Base-by-base conservation (phyloP, 495 filamentous ascomycete species). In the Xylaria cubensis region DNA sequence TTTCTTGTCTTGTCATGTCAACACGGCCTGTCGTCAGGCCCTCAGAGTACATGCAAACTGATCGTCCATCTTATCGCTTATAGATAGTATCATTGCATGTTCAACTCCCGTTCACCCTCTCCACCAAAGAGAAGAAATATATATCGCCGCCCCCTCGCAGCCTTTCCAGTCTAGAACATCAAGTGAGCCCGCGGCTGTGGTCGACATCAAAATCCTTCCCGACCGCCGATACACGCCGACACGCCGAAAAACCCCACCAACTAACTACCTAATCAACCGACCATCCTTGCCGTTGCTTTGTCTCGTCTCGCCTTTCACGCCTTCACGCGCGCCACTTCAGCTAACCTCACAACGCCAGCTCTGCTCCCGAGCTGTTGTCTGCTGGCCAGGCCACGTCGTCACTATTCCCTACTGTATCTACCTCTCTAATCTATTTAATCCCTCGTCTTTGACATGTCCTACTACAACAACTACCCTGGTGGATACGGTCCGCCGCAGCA, bases 401-500 rank as follows among this genome's bases (percentile, higher is more conserved):
- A 26, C 53, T 24, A 21, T 24, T 10, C 6, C 8, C 3, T 41
- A 15, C 26, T 29, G 15, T n/a, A 55, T 34, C 9, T 21, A 17
- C 24, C 46, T 58, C 36, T 39, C 15, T 41, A 44, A 39, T 32
- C 53, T 36, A 34, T 41, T 58, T 66, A 58, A 21, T 26, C 53
- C 19, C 26, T 19, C 19, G 34, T 58, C 44, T 32, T 32, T 41
- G 82, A 78, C 79, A 82, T 76, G 77, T 82, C 83, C 61, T 80
- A 80, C 69, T 78, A 81, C 73, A 78, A 80, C 73, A 77, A 79
- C 50, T 84, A 84, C 56, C 79, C 78, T 53, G 75, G 83, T 62
- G 82, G 81, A 75, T 84, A 83, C 58, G 80, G 76, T 72, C 81
- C 80, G 71, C 79, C 80, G 65, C 82, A 81, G 64, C 82, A 82